Base-by-base conservation (phyloP, 805 yeast species). In the Yueomyces sp. region DNA sequence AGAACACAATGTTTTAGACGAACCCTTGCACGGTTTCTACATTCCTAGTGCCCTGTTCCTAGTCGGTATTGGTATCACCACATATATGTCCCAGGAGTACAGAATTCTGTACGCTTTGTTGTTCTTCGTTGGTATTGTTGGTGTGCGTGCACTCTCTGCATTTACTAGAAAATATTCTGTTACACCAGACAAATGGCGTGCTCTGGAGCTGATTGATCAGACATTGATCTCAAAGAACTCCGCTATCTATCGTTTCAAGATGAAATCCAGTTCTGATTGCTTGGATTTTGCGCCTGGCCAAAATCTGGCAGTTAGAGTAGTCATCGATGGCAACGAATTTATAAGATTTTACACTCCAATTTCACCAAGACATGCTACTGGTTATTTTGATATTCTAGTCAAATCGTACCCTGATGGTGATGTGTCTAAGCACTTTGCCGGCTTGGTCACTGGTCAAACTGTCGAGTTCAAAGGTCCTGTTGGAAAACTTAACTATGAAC, bases 381-480 rank as follows among this genome's bases (percentile, higher is more conserved):
- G 94, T 0, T 77, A 78, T 55, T 80, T 84, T 52, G 94, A 84
- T 56, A 69, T 84, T 41, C 65, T 84, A 57, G 83, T 84, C 37
- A 84, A 84, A 62, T 81, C 87, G 3, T 83, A 84, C 58, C 69
- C 75, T 36, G 74, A 77, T 36, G 94, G 94, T 36, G 69, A 61
- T 44, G 85, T 84, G 5, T 80, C 88, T 4, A 77, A 69, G 52
- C 65, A 71, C 49, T 75, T 84, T 62, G 90, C 90, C 4, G 56
- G 68, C 48, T 68, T 84, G 52, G 66, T 63, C 42, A 76, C 76
- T 39, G 90, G 87, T 34, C 77, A 77, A 58, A 68, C 72, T 26
- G 83, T 82, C 26, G 73, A 74, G 48, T 82, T 84, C 55, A 75
- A 77, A 59, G 94, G 94, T 2, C 87, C 92, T 19, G 82, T 82